phyloP scores from a whole-genome alignment of 2,329 filamentous ascomycete genomes.

The Incumbomyces delicatus region DNA sequence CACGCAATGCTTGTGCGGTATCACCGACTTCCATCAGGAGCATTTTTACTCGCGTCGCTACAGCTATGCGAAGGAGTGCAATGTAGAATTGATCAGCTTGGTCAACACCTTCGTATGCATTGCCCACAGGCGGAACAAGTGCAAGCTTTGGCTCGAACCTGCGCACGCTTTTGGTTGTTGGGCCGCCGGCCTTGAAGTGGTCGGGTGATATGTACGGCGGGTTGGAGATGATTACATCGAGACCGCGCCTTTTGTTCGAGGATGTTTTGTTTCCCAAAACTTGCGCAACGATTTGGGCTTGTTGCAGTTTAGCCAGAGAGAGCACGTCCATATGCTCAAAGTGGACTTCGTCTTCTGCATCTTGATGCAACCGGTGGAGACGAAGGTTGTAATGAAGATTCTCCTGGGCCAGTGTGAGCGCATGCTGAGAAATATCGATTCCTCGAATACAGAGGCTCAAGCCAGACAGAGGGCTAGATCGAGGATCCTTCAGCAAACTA shows the following conservation, averaged over 20 bases:
- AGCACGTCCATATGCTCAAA: constrained; percentile 42
- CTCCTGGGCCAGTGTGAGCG: constrained; percentile 53
- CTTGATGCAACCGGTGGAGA: constrained; percentile 20
- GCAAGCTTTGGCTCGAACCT: constrained; percentile 72
- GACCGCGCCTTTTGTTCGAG: constrained; percentile 10
- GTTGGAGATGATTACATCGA: constrained; percentile 71
- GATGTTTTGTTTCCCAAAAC: not conserved
- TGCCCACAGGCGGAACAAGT: constrained; percentile 44
- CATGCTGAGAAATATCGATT: constrained; percentile 60
- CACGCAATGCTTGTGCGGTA: constrained; percentile 54
- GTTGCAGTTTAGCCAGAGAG: not conserved
- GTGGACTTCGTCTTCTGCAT: constrained; percentile 27
- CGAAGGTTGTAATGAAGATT: constrained; percentile 52
- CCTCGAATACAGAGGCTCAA: constrained; percentile 48
- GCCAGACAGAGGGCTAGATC: not conserved
- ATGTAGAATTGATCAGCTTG: constrained; percentile 55
- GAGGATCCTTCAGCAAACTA: constrained; percentile 40
- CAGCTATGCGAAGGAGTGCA: constrained; percentile 49
- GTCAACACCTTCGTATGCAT: constrained; percentile 17
- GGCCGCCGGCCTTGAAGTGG: constrained; percentile 50
- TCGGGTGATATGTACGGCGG: constrained; percentile 75
- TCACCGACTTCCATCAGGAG: constrained; percentile 65
- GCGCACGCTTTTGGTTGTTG: constrained; percentile 59
- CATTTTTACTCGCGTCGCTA: constrained; percentile 41
- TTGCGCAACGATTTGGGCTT: not conserved